Evolutionary conservation across 2,329 filamentous ascomycete species (phyloP).

Genomic region (Pseudogymnoascus sp.): DNA sequence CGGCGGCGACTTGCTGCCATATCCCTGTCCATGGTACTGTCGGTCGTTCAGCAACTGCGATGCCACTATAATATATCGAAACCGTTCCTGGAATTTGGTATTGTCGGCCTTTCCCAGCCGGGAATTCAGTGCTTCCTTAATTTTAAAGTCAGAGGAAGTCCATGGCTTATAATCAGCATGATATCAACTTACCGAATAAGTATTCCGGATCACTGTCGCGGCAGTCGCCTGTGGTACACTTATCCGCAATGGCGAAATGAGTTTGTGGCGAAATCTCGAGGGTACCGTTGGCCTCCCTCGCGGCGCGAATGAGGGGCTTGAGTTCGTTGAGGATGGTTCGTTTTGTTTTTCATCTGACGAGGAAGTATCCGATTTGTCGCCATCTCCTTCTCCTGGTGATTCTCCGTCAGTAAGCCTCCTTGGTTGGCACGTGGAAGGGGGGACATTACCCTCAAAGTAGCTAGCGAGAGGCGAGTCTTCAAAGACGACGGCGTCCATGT

Average conservation of each 20-base stretch:
- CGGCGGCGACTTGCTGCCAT: slow-evolving; percentile 13
- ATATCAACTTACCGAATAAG: slow-evolving; percentile 41
- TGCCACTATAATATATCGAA: slow-evolving; percentile 86
- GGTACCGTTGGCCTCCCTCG: slow-evolving; percentile 47
- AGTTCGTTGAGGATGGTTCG: slow-evolving; percentile 20
- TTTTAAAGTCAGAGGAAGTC: slow-evolving; percentile 19
- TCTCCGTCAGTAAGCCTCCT: not conserved
- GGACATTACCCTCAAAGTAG: slow-evolving; percentile 72
- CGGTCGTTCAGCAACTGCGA: slow-evolving; percentile 78
- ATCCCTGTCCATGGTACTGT: slow-evolving; percentile 40
- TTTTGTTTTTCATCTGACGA: not conserved
- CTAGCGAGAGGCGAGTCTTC: slow-evolving; percentile 81
- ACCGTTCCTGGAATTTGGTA: slow-evolving; percentile 79
- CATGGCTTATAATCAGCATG: slow-evolving; percentile 30
- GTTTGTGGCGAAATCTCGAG: slow-evolving; percentile 45
- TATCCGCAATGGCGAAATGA: slow-evolving; percentile 37
- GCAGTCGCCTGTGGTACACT: slow-evolving; percentile 34
- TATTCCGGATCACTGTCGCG: slow-evolving; percentile 40
- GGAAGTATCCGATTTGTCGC: slow-evolving; percentile 11
- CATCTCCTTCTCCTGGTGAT: not conserved
- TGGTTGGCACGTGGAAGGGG: slow-evolving; percentile 14
- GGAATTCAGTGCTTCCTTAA: slow-evolving; percentile 60
- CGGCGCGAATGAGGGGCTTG: slow-evolving; percentile 42
- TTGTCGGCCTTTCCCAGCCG: slow-evolving; percentile 71
- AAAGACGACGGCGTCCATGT: slow-evolving; percentile 82